These are phyloP conservation scores for Melanomma pulvis-pyrius DNA, from an alignment of 495 filamentous ascomycete genomes.

Conservation along the genomic window DNA sequence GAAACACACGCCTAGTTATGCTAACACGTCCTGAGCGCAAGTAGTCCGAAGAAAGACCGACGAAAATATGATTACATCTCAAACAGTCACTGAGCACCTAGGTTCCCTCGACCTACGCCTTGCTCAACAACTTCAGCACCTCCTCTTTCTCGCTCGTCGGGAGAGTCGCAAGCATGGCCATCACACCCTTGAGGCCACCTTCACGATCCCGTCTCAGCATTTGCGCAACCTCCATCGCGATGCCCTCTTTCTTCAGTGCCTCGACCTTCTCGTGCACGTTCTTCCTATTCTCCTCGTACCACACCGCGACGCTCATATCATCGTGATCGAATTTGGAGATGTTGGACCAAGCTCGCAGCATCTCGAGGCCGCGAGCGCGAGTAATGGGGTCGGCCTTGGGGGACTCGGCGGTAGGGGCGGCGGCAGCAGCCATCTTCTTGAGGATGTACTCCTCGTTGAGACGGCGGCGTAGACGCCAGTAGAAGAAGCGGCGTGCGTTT, in stretches of 20 bases:
- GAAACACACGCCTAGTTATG: neutral
- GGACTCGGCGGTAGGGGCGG: conserved; percentile 39
- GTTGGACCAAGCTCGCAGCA: conserved; percentile 76
- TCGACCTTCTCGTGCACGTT: conserved; percentile 77
- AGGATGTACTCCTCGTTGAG: conserved; percentile 95
- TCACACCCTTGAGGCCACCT: conserved; percentile 82
- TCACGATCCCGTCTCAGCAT: conserved; percentile 74
- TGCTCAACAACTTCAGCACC: conserved; percentile 65
- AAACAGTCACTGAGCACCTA: neutral
- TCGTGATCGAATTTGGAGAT: conserved; percentile 71
- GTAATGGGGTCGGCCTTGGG: conserved; percentile 47
- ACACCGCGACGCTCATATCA: conserved; percentile 83
- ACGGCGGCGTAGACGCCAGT: conserved; percentile 97
- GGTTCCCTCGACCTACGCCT: conserved; percentile 30
- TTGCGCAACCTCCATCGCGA: conserved; percentile 76
- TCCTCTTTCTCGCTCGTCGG: conserved; percentile 85
- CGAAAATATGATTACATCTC: conserved; percentile 10
- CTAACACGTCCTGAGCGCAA: neutral
- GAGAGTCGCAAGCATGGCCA: conserved; percentile 81
- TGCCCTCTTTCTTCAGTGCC: conserved; percentile 70
- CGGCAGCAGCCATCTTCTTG: conserved; percentile 73
- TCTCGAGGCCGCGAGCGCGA: conserved; percentile 65
- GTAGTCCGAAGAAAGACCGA: neutral
- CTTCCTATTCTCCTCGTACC: conserved; percentile 97
- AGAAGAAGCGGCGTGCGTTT: conserved; percentile 96